These are phyloP conservation scores for Cryptosporidium ryanae DNA, from an alignment of 169 alveolate genomes.

Conservation along the genomic window DNA sequence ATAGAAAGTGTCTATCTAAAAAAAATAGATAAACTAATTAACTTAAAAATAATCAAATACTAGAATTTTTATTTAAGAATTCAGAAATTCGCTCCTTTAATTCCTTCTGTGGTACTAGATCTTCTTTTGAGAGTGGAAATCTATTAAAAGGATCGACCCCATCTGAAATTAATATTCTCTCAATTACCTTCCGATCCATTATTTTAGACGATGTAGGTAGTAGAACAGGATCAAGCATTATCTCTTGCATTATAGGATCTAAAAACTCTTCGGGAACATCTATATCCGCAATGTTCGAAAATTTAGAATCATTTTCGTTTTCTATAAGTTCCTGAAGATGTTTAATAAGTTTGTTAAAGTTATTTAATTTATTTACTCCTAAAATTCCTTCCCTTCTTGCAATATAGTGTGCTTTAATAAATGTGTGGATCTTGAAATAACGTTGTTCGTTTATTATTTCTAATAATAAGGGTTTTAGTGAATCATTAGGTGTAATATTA, in stretches of 20 bases:
- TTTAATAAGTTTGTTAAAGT: slow-evolving; percentile 75
- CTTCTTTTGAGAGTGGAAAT: slow-evolving; percentile 87
- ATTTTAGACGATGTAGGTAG: slow-evolving; percentile 90
- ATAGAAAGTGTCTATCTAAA: no score
- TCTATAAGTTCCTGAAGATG: slow-evolving; percentile 57
- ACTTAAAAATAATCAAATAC: no score
- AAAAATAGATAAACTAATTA: no score
- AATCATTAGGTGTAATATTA: slow-evolving; percentile 46
- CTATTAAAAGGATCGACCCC: slow-evolving; percentile 93
- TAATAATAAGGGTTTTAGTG: slow-evolving; percentile 35
- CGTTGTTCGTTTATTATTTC: slow-evolving; percentile 82
- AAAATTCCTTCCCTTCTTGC: slow-evolving; percentile 83
- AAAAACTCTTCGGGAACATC: slow-evolving; percentile 91
- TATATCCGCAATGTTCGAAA: slow-evolving; percentile 73
- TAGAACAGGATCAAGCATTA: slow-evolving; percentile 93
- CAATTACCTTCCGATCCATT: slow-evolving; percentile 91
- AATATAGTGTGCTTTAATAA: slow-evolving; percentile 82
- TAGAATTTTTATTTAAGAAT: slow-evolving; percentile 74
- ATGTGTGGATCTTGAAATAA: slow-evolving; percentile 82
- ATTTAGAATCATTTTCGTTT: slow-evolving; percentile 64
- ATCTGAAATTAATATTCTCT: slow-evolving; percentile 91
- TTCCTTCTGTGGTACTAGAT: slow-evolving; percentile 88
- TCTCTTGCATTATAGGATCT: slow-evolving; percentile 91
- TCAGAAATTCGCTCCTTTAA: slow-evolving; percentile 85
- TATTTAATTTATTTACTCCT: slow-evolving; percentile 37